phyloP scores from a whole-genome alignment of 176 grass and related monocot species.

The Carex kokanica region DNA sequence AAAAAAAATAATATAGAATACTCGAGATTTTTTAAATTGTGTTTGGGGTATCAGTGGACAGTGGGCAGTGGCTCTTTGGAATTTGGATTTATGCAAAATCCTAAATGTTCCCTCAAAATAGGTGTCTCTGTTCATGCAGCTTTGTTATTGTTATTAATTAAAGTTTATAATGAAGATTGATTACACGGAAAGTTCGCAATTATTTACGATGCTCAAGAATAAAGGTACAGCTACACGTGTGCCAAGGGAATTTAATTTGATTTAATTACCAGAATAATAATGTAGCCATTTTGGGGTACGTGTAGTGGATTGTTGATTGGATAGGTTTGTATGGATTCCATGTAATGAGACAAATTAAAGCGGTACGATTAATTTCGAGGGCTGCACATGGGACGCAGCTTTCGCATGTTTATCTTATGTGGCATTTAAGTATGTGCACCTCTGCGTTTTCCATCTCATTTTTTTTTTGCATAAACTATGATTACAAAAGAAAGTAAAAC shows the following conservation, averaged over 20 bases:
- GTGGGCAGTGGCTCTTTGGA: not conserved
- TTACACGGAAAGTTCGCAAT: not conserved
- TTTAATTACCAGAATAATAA: constrained; percentile 18
- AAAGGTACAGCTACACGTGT: constrained; percentile 19
- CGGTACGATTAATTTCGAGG: not conserved
- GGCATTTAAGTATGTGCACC: not conserved
- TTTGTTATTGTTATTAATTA: not conserved
- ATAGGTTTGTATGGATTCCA: not conserved
- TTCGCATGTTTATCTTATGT: not conserved
- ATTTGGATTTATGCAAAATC: constrained; percentile 13
- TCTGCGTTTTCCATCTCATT: not conserved
- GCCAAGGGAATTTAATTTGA: constrained; percentile 2
- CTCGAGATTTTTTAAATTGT: not conserved
- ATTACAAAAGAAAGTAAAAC: not conserved
- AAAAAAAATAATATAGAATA: not conserved
- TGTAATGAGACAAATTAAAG: constrained; percentile 18
- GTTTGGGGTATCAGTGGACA: not conserved
- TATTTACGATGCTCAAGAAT: not conserved
- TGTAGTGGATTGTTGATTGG: not conserved
- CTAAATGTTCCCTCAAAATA: not conserved
- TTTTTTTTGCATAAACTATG: not conserved
- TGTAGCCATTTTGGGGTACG: not conserved
- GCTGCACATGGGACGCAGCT: constrained; percentile 19
- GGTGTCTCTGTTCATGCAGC: constrained; percentile 3
- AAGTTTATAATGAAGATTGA: not conserved